Evolutionary conservation across 495 filamentous ascomycete species (phyloP), one percentile per base, ranked within the genome.

Genomic region (Xylaria longipes): DNA sequence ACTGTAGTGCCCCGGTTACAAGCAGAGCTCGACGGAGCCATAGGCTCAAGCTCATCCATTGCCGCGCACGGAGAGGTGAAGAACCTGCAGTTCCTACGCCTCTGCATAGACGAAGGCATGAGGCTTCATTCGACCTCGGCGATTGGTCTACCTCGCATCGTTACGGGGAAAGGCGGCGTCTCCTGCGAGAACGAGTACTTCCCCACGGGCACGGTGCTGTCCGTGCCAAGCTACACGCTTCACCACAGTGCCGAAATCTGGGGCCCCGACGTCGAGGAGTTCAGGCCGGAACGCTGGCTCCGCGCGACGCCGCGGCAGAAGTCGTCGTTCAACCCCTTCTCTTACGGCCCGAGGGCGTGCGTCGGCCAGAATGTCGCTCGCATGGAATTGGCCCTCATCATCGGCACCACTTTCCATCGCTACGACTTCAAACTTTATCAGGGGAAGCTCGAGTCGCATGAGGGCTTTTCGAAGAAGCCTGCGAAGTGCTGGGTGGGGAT

Each of bases 401-500:
- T 90, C 45, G 87, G 85, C 1, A 92, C 91, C 20, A 90, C 94
- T 72, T 92, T 91, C 80, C 80, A 87, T 45, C 79, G 91, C 68
- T 96, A 92, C 76, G 90, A 93, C 39, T 93, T 94, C 77, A 82
- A 87, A 73, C 77, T 94, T 61, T 81, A 89, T 76, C 91, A 95
- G 84, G 85, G 86, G 12, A 79, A 81, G 35, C 84, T 95, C 88
- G 87, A 92, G 80, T 94, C 91, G 1, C 82, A 89, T 58, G 93
- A 96, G 82, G 93, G 93, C 0, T 95, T 97, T 80, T 83, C 95
- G 81, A 85, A 92, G 74, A 97, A 95, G 87, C 93, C 93, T 20
- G 74, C 94, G 65, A 89, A 69, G n/a, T 69, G 67, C 45, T 69
- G 89, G n/a, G 83, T 94, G 81, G 79, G 84, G 63, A 89, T 96